phyloP scores from a whole-genome alignment of 2,329 filamentous ascomycete genomes.

The Monosporascus sp. region DNA sequence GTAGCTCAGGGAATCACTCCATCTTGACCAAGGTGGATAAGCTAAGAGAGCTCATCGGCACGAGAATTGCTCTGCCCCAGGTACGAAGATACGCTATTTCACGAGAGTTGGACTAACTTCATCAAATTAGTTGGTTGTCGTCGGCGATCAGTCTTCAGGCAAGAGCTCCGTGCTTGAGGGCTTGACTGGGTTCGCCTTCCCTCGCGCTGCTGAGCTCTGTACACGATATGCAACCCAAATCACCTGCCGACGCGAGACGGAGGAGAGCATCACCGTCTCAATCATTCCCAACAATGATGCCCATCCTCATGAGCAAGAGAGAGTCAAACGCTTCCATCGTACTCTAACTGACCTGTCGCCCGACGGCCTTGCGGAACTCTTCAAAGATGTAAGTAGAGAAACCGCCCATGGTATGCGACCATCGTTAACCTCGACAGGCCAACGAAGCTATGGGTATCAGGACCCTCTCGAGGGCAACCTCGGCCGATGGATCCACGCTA shows the following conservation, averaged over 20 bases:
- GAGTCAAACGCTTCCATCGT: conserved; percentile 24
- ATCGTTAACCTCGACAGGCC: conserved; percentile 23
- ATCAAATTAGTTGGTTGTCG: conserved; percentile 59
- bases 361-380: conserved; percentile 31
- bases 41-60: conserved; percentile 35
- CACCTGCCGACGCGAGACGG: conserved; percentile 32
- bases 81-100: conserved; percentile 14
- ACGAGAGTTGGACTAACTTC: conserved; percentile 35
- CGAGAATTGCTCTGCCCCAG: conserved; percentile 27
- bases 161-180: conserved; percentile 81
- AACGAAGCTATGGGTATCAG: conserved; percentile 41
- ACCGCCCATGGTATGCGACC: not conserved
- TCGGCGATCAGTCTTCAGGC: conserved; percentile 79
- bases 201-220: conserved; percentile 38
- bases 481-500: conserved; percentile 2
- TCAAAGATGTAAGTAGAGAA: conserved; percentile 30
- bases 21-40: conserved; percentile 33
- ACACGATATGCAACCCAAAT: conserved; percentile 47
- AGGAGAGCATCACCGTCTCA: conserved; percentile 32
- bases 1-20: conserved; percentile 15
- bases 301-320: conserved; percentile 11
- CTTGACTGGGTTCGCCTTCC: conserved; percentile 44
- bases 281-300: conserved; percentile 33
- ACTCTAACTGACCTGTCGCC: conserved; percentile 18
- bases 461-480: conserved; percentile 3